Conservation (phyloP, 169 alveolate species). For the Plasmodium berghei region DNA sequence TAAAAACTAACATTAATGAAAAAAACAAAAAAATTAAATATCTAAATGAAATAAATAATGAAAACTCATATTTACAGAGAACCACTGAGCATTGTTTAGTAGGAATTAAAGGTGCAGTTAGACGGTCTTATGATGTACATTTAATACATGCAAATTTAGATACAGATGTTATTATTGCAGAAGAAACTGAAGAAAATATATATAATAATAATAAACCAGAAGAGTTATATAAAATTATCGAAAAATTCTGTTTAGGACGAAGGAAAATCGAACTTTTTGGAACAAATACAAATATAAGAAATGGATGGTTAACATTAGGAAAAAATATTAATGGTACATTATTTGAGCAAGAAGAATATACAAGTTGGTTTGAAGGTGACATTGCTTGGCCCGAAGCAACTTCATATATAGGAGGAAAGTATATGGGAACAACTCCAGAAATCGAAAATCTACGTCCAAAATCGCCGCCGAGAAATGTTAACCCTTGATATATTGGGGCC, state of each 20-base stretch:
- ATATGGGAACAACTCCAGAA: slow-evolving; percentile 90
- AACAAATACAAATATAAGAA: slow-evolving; percentile 87
- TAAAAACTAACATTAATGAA: slow-evolving; percentile 89
- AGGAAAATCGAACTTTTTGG: slow-evolving; percentile 94
- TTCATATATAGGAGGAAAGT: slow-evolving; percentile 90
- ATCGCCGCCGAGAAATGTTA: slow-evolving; percentile 85
- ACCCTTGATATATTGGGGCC: neutral
- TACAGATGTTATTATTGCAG: slow-evolving; percentile 94
- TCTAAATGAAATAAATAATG: slow-evolving; percentile 75
- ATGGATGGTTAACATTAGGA: slow-evolving; percentile 94
- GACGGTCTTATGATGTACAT: slow-evolving; percentile 90
- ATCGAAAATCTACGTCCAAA: slow-evolving; percentile 92
- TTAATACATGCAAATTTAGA: slow-evolving; percentile 96
- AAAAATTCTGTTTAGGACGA: slow-evolving; percentile 94
- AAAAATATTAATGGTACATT: slow-evolving; percentile 82
- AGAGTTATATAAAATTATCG: slow-evolving; percentile 93
- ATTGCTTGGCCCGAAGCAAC: slow-evolving; percentile 89
- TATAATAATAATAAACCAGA: slow-evolving; percentile 87
- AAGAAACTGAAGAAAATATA: slow-evolving; percentile 87
- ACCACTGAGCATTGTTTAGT: slow-evolving; percentile 95
- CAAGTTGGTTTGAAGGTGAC: slow-evolving; percentile 88
- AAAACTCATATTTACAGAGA: slow-evolving; percentile 85
- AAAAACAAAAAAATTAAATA: slow-evolving; percentile 77
- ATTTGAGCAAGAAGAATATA: slow-evolving; percentile 84
- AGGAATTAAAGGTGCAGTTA: slow-evolving; percentile 94